Conservation (phyloP, 202 grass and related monocot species). For the Setaria italica region DNA sequence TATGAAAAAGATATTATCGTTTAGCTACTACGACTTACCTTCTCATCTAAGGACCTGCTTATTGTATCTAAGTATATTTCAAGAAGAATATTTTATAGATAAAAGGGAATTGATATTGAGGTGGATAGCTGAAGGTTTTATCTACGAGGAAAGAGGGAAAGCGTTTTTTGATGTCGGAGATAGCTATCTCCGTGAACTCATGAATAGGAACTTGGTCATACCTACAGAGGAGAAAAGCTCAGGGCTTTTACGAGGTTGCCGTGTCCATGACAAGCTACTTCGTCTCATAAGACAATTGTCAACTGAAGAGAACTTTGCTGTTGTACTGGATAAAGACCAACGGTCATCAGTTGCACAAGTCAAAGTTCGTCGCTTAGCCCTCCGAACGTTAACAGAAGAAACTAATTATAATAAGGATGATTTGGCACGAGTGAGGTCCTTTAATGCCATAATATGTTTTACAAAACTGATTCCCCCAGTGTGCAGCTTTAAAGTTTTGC, state of each 20-base stretch:
- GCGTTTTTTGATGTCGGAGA: no score
- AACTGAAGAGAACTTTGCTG: not conserved
- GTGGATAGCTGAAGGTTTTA: no score
- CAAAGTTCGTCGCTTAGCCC: not conserved
- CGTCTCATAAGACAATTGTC: not conserved
- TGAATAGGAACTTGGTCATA: not conserved
- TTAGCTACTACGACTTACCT: no score
- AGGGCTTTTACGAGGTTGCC: not conserved
- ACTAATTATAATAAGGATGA: not conserved
- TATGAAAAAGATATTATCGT: no score
- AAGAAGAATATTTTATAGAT: no score
- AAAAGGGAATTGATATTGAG: no score
- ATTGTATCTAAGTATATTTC: no score
- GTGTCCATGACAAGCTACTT: constrained; percentile 1
- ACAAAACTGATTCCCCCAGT: not conserved
- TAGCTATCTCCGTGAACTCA: not conserved
- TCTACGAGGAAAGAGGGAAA: no score
- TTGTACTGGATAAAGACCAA: not conserved
- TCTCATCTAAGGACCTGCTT: no score
- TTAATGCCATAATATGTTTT: not conserved
- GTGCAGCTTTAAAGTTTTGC: constrained; percentile 3
- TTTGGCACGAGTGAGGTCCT: not conserved
- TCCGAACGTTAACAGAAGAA: not conserved
- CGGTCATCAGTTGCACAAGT: no score
- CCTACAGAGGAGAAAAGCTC: no score